Percentiles rank a stretch among this genome's conserved stretches.
These are phyloP conservation scores for Flaveria linearis DNA, from an alignment of 129 eudicot species.

Conservation along the genomic window DNA sequence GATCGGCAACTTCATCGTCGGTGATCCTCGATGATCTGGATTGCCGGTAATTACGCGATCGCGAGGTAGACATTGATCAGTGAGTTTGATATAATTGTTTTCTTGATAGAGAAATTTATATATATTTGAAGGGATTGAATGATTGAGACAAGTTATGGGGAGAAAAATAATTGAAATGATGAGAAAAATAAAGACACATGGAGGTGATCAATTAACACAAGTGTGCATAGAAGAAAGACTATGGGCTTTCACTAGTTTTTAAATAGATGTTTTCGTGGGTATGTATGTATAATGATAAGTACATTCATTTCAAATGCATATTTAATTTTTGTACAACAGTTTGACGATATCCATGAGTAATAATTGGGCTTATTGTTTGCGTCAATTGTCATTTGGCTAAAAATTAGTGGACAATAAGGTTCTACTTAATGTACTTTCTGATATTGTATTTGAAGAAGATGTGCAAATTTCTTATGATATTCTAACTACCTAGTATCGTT, in stretches of 20 bases:
- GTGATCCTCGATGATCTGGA: conserved; percentile 53
- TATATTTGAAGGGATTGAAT: conserved; percentile 17
- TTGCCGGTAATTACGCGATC: conserved; percentile 68
- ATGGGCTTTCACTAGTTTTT: conserved; percentile 16
- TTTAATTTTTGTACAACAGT: too few species aligned
- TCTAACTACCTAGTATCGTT: too few species aligned
- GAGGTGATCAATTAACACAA: conserved; percentile 42
- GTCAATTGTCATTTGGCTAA: too few species aligned
- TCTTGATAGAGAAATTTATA: conserved; percentile 10
- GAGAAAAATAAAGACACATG: conserved; percentile 35
- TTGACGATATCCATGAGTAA: too few species aligned
- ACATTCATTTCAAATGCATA: too few species aligned
- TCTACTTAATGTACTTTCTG: too few species aligned
- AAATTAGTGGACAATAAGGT: too few species aligned
- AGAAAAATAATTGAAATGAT: conserved; percentile 21
- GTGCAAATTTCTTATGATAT: too few species aligned
- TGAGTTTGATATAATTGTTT: background rate
- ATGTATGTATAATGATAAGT: too few species aligned
- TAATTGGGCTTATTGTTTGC: too few species aligned
- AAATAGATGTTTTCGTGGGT: conserved; percentile 4
- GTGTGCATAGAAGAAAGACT: conserved; percentile 31
- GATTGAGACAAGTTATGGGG: conserved; percentile 29
- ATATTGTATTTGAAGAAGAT: too few species aligned
- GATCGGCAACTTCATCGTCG: conserved; percentile 83
- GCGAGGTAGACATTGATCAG: conserved; percentile 66